Evolutionary conservation across 352 stramenopile species (phyloP), one percentile per base, ranked within the genome.

Genomic region (Phytopythium mirpurense): DNA sequence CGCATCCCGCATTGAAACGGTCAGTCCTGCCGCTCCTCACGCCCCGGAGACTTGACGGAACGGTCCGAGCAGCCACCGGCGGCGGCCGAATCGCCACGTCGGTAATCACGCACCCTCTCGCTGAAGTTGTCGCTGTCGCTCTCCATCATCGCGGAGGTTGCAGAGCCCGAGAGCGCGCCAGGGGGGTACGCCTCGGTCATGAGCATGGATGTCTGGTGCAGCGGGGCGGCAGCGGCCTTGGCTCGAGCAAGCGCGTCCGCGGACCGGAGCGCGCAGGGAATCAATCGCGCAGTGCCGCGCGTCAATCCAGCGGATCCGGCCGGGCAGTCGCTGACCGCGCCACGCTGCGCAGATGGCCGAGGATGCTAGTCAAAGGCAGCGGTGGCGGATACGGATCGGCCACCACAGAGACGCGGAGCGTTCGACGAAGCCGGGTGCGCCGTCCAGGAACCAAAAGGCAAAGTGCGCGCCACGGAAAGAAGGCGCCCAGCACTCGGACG

Each of bases 151-250:
- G 57, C 75, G 38, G 54, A 55, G 50, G 62, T 31, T 16, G 63
- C 42, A 37, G 59, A 45, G 51, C 38, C 62, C 24, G 63, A 53
- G 24, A 70, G 29, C 32, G 67, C 63, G 38, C 65, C 64, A 47
- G 69, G 56, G 26, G 62, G 51, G 52, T 78, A 88, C 37, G 77
- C 68, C 53, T 88, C 74, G 32, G 77, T 81, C 77, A 85, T 88
- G 19, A 85, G 77, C 77, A 85, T 85, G 46, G 58, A 60, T n/a
- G 23, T 24, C 32, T 15, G 32, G 11, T 5, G 54, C 35, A 57
- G 55, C 46, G 29, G 26, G 31, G 14, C 18, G 19, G 37, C 7
- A 8, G 18, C 36, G 36, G 36, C 18, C 14, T 19, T 32, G 29
- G 29, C 29, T 5, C 29, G 29, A 5, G 29, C 29, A 9, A 5